These are phyloP conservation scores for Yamadazyma paraphyllophila DNA, from an alignment of 805 yeast genomes.

Conservation along the genomic window DNA sequence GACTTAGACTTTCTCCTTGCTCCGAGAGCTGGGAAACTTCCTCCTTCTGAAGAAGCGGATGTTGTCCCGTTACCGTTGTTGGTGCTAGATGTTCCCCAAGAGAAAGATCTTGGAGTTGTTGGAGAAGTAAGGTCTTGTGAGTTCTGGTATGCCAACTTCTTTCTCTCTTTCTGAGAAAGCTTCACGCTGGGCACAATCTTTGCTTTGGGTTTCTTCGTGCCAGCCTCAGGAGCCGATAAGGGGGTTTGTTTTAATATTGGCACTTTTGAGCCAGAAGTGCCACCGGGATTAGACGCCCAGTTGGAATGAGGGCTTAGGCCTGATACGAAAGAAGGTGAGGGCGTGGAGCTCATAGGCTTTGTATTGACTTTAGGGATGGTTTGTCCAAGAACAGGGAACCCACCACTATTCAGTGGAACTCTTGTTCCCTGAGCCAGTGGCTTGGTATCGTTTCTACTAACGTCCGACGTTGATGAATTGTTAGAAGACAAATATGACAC, in stretches of 20 bases:
- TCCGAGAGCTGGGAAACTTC: conserved; percentile 4
- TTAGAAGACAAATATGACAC: neutral
- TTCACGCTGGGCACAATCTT: conserved; percentile 39
- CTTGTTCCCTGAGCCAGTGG: neutral
- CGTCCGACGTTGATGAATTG: conserved; percentile 6
- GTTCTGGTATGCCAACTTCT: conserved; percentile 29
- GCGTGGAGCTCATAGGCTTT: neutral
- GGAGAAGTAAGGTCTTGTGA: neutral
- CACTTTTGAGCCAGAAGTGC: conserved; percentile 11
- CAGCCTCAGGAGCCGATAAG: neutral
- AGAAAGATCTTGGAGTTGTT: neutral
- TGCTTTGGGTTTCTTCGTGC: conserved; percentile 19
- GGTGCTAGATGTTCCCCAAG: neutral
- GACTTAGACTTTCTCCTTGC: neutral
- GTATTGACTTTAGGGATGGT: neutral
- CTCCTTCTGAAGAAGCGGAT: neutral
- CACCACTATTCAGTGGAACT: neutral
- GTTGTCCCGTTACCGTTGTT: neutral
- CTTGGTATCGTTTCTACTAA: neutral
- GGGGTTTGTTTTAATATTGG: neutral
- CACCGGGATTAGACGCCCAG: conserved; percentile 23
- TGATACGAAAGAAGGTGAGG: neutral
- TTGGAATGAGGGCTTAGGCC: conserved; percentile 27
- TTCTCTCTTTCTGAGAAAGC: conserved; percentile 61
- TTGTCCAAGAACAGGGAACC: conserved; percentile 5